Conservation (phyloP, 768 basidiomycete genomes). For the Leccinum boreale region DNA sequence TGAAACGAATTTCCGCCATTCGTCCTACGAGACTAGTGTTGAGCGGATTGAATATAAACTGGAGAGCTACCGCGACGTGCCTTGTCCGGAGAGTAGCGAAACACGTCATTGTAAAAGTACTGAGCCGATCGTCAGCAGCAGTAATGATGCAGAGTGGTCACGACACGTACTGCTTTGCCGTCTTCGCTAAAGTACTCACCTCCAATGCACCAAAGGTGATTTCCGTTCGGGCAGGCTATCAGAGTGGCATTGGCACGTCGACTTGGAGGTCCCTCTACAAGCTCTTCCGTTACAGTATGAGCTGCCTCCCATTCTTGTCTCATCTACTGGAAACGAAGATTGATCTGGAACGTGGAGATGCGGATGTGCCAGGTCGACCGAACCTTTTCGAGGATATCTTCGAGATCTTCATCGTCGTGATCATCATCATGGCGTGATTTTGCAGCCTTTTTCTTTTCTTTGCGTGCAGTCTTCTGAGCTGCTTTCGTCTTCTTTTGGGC, state of each 20-base stretch:
- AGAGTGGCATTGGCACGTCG: conserved; percentile 82
- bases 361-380: background rate
- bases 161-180: conserved; percentile 58
- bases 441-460: conserved; percentile 58
- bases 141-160: background rate
- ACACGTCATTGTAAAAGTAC: conserved; percentile 89
- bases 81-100: conserved; percentile 83
- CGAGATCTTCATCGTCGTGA: conserved; percentile 74
- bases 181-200: conserved; percentile 90
- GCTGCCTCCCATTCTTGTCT: conserved; percentile 80
- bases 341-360: background rate
- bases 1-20: conserved; percentile 86
- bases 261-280: conserved; percentile 78
- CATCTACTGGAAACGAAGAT: conserved; percentile 50
- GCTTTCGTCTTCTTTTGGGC: conserved; percentile 67
- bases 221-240: conserved; percentile 75
- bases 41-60: background rate
- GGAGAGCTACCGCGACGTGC: conserved; percentile 27
- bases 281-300: conserved; percentile 81
- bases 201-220: conserved; percentile 80
- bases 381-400: conserved; percentile 80
- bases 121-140: conserved; percentile 22
- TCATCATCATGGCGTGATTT: conserved; percentile 44
- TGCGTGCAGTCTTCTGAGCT: conserved; percentile 64
- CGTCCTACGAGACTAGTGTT: conserved; percentile 46